phyloP scores from a whole-genome alignment of 164 flowering plant genomes.

The Vitis vinifera region ASM3070453v1 NC_081821.1:2973501-2974000 shows the following conservation, averaged over 20 bases:
- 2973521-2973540: neutral
- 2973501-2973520: neutral
- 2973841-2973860: neutral
- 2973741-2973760: conserved; percentile 6
- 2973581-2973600: neutral
- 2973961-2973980: neutral
- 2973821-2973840: conserved; percentile 3
- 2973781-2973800: conserved; percentile 10
- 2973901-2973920: conserved; percentile 1
- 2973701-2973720: conserved; percentile 13
- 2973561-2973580: neutral
- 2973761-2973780: conserved; percentile 5
- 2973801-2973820: conserved; percentile 1
- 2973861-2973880: neutral
- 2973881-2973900: neutral
- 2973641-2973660: neutral
- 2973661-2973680: neutral
- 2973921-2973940: neutral
- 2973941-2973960: no score
- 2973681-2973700: conserved; percentile 21
- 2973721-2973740: conserved; percentile 12
- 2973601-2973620: neutral
- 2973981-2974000: neutral
- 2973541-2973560: neutral
- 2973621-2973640: neutral